Conservation (phyloP, 78 protist genomes). For the Planoprotostelium fungivorum region DNA sequence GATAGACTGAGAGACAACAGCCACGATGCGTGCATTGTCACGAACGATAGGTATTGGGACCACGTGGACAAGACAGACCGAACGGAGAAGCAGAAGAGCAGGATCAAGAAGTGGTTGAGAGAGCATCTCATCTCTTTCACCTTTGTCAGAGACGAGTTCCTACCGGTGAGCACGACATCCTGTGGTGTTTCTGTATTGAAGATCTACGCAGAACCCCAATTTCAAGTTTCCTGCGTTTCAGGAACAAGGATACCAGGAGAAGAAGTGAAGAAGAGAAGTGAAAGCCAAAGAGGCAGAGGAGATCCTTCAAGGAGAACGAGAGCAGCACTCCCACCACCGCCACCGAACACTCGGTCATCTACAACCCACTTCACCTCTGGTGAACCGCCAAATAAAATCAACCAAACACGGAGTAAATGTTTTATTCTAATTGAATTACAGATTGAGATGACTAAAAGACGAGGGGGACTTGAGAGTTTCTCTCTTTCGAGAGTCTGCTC, state of each 20-base stretch:
- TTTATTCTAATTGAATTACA: no score
- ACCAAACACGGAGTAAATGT: no score
- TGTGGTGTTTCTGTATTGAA: background rate
- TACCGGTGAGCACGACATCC: constrained; percentile 5
- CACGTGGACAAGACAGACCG: constrained; percentile 33
- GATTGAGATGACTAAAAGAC: background rate
- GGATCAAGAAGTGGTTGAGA: constrained; percentile 40
- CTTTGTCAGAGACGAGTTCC: constrained; percentile 53
- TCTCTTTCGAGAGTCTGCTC: background rate
- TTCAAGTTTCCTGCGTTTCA: background rate
- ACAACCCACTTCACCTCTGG: no score
- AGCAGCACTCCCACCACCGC: no score
- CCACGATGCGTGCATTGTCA: constrained; percentile 41
- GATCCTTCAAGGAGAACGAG: no score
- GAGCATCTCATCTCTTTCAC: constrained; percentile 59
- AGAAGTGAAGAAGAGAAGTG: background rate
- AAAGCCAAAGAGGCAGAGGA: no score
- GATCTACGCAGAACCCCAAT: background rate
- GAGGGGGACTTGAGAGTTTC: background rate
- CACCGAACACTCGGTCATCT: no score
- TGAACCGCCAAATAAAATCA: no score
- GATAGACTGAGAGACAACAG: background rate
- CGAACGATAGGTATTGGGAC: constrained; percentile 66
- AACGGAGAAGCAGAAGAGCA: constrained; percentile 8
- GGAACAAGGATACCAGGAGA: no score